Base-by-base conservation (phyloP, 2,329 filamentous ascomycete genomes). In the Colletotrichum salicis region DNA sequence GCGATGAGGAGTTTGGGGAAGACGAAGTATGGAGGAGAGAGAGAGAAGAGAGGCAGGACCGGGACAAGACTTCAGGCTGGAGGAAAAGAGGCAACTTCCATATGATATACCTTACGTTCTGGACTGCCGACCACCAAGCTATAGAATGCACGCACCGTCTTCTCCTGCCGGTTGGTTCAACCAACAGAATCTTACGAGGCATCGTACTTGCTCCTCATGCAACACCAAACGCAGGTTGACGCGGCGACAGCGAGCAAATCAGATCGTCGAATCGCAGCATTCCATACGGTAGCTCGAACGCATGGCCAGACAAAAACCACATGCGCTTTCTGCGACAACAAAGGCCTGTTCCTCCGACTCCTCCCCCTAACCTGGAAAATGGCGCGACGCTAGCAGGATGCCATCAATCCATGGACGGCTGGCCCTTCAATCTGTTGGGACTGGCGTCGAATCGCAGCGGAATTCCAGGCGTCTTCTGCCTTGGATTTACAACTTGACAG, bases 181-280 rank as follows among this genome's bases (percentile, higher is more conserved):
- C 19, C 11, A 22, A 19, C 22, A 52, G 22, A 19, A 51, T 51
- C 27, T 59, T 64, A 41, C 54, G 35, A 71, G 35, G 54, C 69
- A 52, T 67, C 62, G 29, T 29, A 19, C 27, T 35, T 41, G 54
- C 54, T 29, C 31, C 37, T 35, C 57, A 22, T 48, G 41, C 41
- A 48, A 22, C 19, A n/a, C 8, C n/a, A 48, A 48, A 41, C 37
- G 66, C 66, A 60, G 10, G 70, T 64, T 69, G 59, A 69, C 70
- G 24, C 35, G 59, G 59, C 67, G 65, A 71, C 55, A 41, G 24
- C 54, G 33, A 67, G 29, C 70, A 60, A 72, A 72, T 70, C 55
- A 69, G 56, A 60, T 31, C 22, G 29, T 11, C 41, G 6, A 6
- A 41, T 15, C 35, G 55, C 48, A 22, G 35, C 59, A 69, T 70